Base-by-base conservation (phyloP, 768 basidiomycete genomes). In the Trametes cubensis region DNA sequence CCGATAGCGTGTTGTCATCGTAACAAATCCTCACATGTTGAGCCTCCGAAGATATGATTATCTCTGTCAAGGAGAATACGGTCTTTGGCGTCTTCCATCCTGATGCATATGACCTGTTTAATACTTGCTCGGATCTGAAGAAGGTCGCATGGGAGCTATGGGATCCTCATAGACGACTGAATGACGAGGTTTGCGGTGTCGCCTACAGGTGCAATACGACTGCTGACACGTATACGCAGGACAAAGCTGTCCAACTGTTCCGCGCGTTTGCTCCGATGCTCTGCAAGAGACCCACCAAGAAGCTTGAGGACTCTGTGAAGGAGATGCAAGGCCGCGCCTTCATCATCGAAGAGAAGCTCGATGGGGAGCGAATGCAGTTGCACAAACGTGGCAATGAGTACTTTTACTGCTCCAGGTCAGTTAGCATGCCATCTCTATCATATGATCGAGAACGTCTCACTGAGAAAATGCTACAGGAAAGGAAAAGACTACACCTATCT, bases 41-140 rank as follows among this genome's bases (percentile, higher is more conserved):
- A 18, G 2, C 17, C n/a, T 4, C 18, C 13, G 14, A 50, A 97
- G 96, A 98, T 68, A 87, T 98, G 81, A 82, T 85, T 48, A 95
- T 98, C 60, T 91, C 89, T 0, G 90, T 97, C 52, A 92, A 96
- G 75, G 97, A 98, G 74, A 95, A 90, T 13, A 95, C 95, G 0
- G 89, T 98, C 0, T 88, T 99, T 65, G 77, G 86, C 0, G 88
- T 94, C 7, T 94, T 98, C 69, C 97, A 99, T 74, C 91, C 93
- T 0, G 95, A 98, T 67, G 95, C 96, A 0, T 88, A 92, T 63
- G 92, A 94, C 71, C 76, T 97, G 8, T 99, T 92, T 78, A 98
- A 98, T 71, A 95, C 94, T 0, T 98, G 94, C 72, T 98, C 95
- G 0, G 95, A 98, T 74, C 79, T 98, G 48, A 95, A 95, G 78